A percentile compares a stretch with the other conserved stretches of the same genome.
Evolutionary conservation across 352 stramenopile species (phyloP).

Genomic region (Pythium rhizo-oryzae): DNA sequence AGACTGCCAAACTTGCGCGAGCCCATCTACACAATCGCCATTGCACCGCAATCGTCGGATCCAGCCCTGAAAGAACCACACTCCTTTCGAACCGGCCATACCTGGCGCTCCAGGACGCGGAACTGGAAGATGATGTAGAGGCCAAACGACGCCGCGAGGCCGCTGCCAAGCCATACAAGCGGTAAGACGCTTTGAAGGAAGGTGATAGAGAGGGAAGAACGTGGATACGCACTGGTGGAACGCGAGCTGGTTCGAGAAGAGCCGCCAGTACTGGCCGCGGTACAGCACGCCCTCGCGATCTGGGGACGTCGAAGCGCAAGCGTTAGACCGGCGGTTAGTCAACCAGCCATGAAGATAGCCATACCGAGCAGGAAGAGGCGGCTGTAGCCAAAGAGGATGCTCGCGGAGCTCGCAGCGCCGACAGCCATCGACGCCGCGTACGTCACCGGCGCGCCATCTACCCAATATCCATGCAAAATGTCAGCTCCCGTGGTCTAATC

Average conservation of each 20-base stretch:
- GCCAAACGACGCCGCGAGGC: constrained; percentile 73
- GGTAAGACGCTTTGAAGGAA: background rate
- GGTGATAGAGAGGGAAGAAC: background rate
- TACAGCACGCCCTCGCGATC: constrained; percentile 61
- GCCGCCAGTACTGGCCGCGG: constrained; percentile 69
- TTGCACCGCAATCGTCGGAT: background rate
- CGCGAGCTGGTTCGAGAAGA: constrained; percentile 69
- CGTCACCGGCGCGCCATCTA: constrained; percentile 80
- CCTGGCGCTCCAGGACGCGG: constrained; percentile 75
- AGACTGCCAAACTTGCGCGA: constrained; percentile 87
- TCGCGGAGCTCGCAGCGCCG: constrained; percentile 66
- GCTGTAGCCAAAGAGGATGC: constrained; percentile 62
- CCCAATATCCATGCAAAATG: constrained; percentile 19
- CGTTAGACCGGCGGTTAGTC: background rate
- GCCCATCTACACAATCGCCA: constrained; percentile 52
- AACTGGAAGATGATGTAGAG: constrained; percentile 89
- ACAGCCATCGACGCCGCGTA: constrained; percentile 76
- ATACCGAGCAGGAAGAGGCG: constrained; percentile 51
- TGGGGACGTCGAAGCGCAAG: constrained; percentile 6
- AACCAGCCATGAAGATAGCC: background rate
- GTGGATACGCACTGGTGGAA: constrained; percentile 64
- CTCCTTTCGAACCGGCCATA: constrained; percentile 6
- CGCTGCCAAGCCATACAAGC: constrained; percentile 36
- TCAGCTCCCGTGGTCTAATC: background rate
- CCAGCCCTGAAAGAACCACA: background rate